Percentiles rank a stretch among this genome's conserved stretches.
Conservation (phyloP, 768 basidiomycete species). For the Calocybe indica region DNA sequence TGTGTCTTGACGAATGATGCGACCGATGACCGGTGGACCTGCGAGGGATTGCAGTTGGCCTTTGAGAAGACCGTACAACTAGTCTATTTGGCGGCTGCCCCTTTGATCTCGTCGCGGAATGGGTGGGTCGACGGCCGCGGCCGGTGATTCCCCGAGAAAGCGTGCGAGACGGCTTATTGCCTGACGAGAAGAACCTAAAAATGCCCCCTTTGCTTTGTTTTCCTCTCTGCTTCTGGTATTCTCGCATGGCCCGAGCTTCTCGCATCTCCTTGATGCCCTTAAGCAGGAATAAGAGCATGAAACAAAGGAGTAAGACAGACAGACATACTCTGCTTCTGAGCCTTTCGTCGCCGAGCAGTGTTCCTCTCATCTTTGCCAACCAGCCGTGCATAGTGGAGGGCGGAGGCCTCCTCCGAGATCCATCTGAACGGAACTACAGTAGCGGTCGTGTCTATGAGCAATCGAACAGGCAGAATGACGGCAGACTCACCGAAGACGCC, state of each 20-base stretch:
- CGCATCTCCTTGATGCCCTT: constrained; percentile 70
- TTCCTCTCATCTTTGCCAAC: constrained; percentile 76
- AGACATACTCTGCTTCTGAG: constrained; percentile 42
- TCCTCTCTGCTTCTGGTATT: constrained; percentile 15
- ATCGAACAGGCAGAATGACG: constrained; percentile 3
- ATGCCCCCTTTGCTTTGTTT: constrained; percentile 11
- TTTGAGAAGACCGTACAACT: constrained; percentile 6
- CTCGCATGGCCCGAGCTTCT: constrained; percentile 33
- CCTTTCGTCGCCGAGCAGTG: constrained; percentile 55
- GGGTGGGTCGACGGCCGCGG: constrained; percentile 1
- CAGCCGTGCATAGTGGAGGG: constrained; percentile 68
- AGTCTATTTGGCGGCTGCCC: constrained; percentile 4
- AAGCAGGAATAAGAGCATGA: constrained; percentile 5
- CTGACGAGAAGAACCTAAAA: constrained; percentile 14
- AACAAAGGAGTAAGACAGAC: neutral
- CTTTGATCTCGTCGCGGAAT: neutral
- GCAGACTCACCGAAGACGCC: constrained; percentile 32
- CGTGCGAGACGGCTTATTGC: constrained; percentile 10
- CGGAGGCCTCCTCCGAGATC: constrained; percentile 38
- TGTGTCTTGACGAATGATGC: constrained; percentile 5
- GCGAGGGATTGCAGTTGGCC: neutral
- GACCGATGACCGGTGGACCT: constrained; percentile 3
- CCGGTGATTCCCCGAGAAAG: constrained; percentile 8
- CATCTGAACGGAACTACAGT: constrained; percentile 36
- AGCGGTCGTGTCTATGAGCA: neutral